phyloP scores from a whole-genome alignment of 208 protist species.

The Acanthamoeba castellanii region DNA sequence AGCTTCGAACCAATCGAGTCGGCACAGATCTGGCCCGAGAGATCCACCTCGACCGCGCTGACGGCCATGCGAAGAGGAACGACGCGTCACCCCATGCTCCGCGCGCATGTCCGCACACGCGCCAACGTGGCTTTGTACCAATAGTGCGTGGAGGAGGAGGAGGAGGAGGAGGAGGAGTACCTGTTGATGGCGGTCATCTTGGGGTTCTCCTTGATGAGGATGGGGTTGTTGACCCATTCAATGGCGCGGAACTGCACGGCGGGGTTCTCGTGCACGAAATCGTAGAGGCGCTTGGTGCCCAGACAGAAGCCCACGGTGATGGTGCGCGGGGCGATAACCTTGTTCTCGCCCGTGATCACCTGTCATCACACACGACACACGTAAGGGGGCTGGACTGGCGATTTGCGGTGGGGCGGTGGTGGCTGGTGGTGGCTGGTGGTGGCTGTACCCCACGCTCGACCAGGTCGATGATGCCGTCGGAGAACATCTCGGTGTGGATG shows the following conservation, averaged over 20 bases:
- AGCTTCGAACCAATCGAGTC: slow-evolving; percentile 82
- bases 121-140: no score
- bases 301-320: slow-evolving; percentile 79
- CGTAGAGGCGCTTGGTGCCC: slow-evolving; percentile 83
- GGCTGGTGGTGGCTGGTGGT: slow-evolving; percentile 9
- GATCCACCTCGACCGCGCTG: slow-evolving; percentile 83
- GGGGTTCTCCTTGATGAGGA: slow-evolving; percentile 83
- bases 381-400: no score
- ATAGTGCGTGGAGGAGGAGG: no score
- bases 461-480: slow-evolving; percentile 82
- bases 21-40: slow-evolving; percentile 85
- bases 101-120: no score
- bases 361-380: background rate
- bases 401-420: background rate
- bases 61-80: background rate
- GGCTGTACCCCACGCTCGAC: slow-evolving; percentile 78
- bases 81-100: no score
- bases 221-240: slow-evolving; percentile 79
- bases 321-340: slow-evolving; percentile 67
- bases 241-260: slow-evolving; percentile 75
- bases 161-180: background rate
- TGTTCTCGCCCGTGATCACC: slow-evolving; percentile 77
- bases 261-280: slow-evolving; percentile 88
- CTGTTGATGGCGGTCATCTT: slow-evolving; percentile 84
- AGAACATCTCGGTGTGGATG: slow-evolving; percentile 89